Conservation (phyloP, 2,329 filamentous ascomycete species). For the Lachnellula occidentalis region DNA sequence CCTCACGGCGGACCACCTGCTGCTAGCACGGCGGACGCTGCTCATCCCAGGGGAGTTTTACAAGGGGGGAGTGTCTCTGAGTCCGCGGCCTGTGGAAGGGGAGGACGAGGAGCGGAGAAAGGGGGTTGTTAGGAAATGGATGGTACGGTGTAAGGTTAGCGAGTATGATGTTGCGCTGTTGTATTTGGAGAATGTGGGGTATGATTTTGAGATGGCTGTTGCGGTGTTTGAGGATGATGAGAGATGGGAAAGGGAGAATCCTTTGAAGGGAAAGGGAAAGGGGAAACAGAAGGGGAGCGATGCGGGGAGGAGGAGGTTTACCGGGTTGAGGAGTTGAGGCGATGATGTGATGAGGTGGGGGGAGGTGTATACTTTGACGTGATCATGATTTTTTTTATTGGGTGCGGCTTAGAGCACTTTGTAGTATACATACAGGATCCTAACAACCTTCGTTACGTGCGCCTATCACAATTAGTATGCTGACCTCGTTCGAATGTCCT, state of each 20-base stretch:
- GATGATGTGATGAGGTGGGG: background rate
- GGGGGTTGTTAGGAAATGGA: conserved; percentile 66
- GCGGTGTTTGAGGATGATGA: conserved; percentile 65
- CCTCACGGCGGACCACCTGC: conserved; percentile 64
- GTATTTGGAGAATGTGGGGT: conserved; percentile 66
- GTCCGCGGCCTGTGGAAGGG: conserved; percentile 64
- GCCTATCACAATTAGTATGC: conserved; percentile 37
- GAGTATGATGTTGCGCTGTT: conserved; percentile 71
- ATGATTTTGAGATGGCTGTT: conserved; percentile 60
- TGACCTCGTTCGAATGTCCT: conserved; percentile 54
- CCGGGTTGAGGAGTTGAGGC: conserved; percentile 22
- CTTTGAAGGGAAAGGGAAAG: conserved; percentile 46
- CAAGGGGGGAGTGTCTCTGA: conserved; percentile 60
- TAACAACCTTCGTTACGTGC: background rate
- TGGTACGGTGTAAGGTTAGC: conserved; percentile 71
- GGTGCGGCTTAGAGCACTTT: conserved; percentile 10
- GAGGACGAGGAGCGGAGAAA: conserved; percentile 70
- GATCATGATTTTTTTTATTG: conserved; percentile 18
- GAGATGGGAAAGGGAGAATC: conserved; percentile 67
- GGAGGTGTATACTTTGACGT: conserved; percentile 1
- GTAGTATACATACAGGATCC: conserved; percentile 19
- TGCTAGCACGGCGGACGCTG: conserved; percentile 63
- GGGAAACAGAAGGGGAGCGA: conserved; percentile 30
- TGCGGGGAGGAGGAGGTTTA: conserved; percentile 27
- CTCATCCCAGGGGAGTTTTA: conserved; percentile 68